Evolutionary conservation across 2,329 filamentous ascomycete species (phyloP).

Genomic region (Hawksworthiomyces lignivorus): DNA sequence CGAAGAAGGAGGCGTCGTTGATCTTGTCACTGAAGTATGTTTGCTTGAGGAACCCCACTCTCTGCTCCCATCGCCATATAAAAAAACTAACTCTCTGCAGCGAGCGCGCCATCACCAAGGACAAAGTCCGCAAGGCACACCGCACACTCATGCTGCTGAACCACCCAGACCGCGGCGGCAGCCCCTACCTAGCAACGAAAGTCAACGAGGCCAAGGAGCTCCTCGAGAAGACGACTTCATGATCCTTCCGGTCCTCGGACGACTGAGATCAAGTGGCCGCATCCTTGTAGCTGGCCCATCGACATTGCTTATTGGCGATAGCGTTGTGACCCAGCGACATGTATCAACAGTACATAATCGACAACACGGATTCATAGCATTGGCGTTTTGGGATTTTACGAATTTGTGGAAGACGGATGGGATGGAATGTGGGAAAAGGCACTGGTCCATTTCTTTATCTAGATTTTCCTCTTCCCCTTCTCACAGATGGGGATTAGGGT

Average conservation of each 20-base stretch:
- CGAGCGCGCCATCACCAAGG: constrained; percentile 80
- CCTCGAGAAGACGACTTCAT: constrained; percentile 59
- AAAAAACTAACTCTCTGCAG: constrained; percentile 41
- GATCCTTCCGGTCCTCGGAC: too few relatives aligned
- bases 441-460: neutral
- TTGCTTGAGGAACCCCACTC: neutral
- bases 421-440: neutral
- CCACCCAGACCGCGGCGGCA: constrained; percentile 94
- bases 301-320: too few relatives aligned
- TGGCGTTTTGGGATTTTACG: constrained; percentile 9
- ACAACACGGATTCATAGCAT: constrained; percentile 8
- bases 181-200: constrained; percentile 93
- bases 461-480: too few relatives aligned
- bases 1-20: constrained; percentile 77
- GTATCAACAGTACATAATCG: constrained; percentile 9
- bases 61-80: too few relatives aligned
- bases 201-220: constrained; percentile 98
- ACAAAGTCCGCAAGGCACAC: constrained; percentile 92
- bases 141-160: constrained; percentile 94
- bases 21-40: constrained; percentile 84
- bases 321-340: too few relatives aligned
- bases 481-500: too few relatives aligned
- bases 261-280: too few relatives aligned
- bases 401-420: too few relatives aligned
- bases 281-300: too few relatives aligned